Percentiles rank a stretch among this genome's conserved stretches.
These are phyloP conservation scores for Spiromastix sp. DNA, from an alignment of 2,329 filamentous ascomycete species.

Conservation along the genomic window DNA sequence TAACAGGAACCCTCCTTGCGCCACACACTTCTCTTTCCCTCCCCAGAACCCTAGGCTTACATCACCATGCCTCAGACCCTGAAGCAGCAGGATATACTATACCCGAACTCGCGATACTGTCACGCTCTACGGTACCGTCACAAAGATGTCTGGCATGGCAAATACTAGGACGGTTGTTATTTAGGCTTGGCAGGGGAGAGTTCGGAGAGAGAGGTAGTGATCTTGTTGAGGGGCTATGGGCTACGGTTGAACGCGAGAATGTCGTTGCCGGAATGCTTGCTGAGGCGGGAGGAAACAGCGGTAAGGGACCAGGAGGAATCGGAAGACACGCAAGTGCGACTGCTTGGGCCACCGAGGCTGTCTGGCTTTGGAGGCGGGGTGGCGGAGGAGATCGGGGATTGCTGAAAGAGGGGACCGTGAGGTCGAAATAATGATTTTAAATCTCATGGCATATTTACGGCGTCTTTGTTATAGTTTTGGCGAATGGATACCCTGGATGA, in stretches of 20 bases:
- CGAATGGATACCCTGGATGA: no score
- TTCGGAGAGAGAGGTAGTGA: slow-evolving; percentile 52
- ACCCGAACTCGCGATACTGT: slow-evolving; percentile 69
- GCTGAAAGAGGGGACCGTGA: slow-evolving; percentile 20
- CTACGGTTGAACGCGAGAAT: slow-evolving; percentile 61
- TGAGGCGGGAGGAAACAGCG: slow-evolving; percentile 46
- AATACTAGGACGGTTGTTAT: slow-evolving; percentile 76
- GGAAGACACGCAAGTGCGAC: slow-evolving; percentile 64
- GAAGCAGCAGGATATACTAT: slow-evolving; percentile 93
- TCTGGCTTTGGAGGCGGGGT: slow-evolving; percentile 79
- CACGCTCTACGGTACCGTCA: slow-evolving; percentile 69
- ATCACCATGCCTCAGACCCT: slow-evolving; percentile 87
- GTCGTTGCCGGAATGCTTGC: slow-evolving; percentile 67
- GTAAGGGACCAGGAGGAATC: slow-evolving; percentile 17
- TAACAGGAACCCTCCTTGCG: slow-evolving; percentile 68
- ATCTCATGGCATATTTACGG: no score
- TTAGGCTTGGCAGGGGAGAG: slow-evolving; percentile 65
- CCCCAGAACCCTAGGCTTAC: slow-evolving; percentile 67
- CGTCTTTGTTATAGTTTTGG: no score
- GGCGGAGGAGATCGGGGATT: slow-evolving; percentile 38
- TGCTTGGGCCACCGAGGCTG: slow-evolving; percentile 76
- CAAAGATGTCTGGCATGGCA: slow-evolving; percentile 90
- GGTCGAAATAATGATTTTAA: slow-evolving; percentile 6
- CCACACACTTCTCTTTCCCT: slow-evolving; percentile 65
- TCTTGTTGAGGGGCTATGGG: slow-evolving; percentile 74